Evolutionary conservation across 1,139 yeast species (phyloP).

Genomic region (Geotrichum candidum): DNA sequence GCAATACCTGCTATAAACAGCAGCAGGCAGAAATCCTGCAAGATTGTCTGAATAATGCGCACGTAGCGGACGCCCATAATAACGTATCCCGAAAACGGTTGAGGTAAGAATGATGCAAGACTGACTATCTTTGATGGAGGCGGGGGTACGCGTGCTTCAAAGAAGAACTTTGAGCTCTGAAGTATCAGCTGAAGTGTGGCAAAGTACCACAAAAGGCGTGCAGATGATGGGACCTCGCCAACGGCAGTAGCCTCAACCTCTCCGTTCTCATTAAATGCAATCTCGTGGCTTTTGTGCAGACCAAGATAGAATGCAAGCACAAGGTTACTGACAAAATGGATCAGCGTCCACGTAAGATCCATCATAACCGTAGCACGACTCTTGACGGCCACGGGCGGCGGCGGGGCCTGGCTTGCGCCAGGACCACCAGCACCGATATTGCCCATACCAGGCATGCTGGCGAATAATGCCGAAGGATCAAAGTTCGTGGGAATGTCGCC

Average conservation of each 20-base stretch:
- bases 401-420: neutral
- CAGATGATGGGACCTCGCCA: neutral
- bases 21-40: slow-evolving; percentile 30
- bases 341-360: slow-evolving; percentile 10
- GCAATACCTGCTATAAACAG: slow-evolving; percentile 30
- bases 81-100: slow-evolving; percentile 27
- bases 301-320: slow-evolving; percentile 13
- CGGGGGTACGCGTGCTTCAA: slow-evolving; percentile 31
- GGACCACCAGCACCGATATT: slow-evolving; percentile 4
- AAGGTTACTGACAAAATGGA: slow-evolving; percentile 10
- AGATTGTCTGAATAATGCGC: slow-evolving; percentile 25
- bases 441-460: slow-evolving; percentile 16
- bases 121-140: slow-evolving; percentile 26
- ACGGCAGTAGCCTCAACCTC: slow-evolving; percentile 1
- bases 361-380: slow-evolving; percentile 2
- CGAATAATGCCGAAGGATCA: slow-evolving; percentile 13
- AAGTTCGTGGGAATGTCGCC: slow-evolving; percentile 12
- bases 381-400: neutral
- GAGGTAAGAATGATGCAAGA: slow-evolving; percentile 31
- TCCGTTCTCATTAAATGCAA: neutral
- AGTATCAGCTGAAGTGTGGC: slow-evolving; percentile 31
- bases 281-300: slow-evolving; percentile 3
- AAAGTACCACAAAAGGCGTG: slow-evolving; percentile 29
- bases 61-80: slow-evolving; percentile 28
- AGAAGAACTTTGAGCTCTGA: slow-evolving; percentile 30